A percentile compares a stretch with the other conserved stretches of the same genome.
phyloP scores from a whole-genome alignment of 1,284 basidiomycete species.

The Lignosus rhinocerotis region DNA sequence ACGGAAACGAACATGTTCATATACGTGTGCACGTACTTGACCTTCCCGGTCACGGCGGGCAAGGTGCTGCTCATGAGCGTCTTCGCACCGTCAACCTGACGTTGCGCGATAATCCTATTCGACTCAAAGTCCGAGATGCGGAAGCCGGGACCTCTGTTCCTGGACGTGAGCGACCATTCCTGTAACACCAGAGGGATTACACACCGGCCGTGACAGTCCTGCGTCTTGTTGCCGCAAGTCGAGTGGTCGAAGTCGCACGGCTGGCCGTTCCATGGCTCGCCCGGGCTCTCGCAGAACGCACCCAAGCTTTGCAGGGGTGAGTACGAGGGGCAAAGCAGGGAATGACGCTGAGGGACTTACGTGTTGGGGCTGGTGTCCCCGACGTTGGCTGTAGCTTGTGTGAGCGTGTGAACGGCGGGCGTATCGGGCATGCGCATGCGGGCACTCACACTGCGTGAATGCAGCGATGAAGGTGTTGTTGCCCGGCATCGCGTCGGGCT shows the following conservation, averaged over 20 bases:
- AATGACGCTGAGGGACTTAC: slow-evolving; percentile 40
- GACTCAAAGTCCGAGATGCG: slow-evolving; percentile 71
- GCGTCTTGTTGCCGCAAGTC: slow-evolving; percentile 68
- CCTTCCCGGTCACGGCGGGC: slow-evolving; percentile 51
- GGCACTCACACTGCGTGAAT: slow-evolving; percentile 62
- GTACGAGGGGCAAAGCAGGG: neutral
- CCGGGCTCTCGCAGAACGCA: slow-evolving; percentile 77
- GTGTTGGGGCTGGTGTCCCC: slow-evolving; percentile 80
- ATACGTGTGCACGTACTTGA: slow-evolving; percentile 68
- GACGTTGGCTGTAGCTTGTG: slow-evolving; percentile 56
- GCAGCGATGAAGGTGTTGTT: slow-evolving; percentile 74
- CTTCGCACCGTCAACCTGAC: slow-evolving; percentile 66
- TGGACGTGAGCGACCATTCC: neutral
- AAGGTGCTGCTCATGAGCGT: slow-evolving; percentile 54
- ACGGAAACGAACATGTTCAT: slow-evolving; percentile 57
- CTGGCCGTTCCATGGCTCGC: slow-evolving; percentile 63
- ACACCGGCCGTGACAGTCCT: slow-evolving; percentile 73
- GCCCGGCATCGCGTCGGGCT: slow-evolving; percentile 67
- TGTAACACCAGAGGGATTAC: slow-evolving; percentile 22
- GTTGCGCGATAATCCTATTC: slow-evolving; percentile 66
- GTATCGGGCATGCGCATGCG: neutral
- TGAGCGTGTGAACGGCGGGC: neutral
- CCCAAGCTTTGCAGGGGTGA: slow-evolving; percentile 35
- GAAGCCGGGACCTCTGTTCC: slow-evolving; percentile 67
- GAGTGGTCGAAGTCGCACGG: slow-evolving; percentile 67